Evolutionary conservation across 1,284 basidiomycete genomes (phyloP), one percentile per base, ranked within the genome.

Genomic region (Cutaneotrichosporon sp.): DNA sequence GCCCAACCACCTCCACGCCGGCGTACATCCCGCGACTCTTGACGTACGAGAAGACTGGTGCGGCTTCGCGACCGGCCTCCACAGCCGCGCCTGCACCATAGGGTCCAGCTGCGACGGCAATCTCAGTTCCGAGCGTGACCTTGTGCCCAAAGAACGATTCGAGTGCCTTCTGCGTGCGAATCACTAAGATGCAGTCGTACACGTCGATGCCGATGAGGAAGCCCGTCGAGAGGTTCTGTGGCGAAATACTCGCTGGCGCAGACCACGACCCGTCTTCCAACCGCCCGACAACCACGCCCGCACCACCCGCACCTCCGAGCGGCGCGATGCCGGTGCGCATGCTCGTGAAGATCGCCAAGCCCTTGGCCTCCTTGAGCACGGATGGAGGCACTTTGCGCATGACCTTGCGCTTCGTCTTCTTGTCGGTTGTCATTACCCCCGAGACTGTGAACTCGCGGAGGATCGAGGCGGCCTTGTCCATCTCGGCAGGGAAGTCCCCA

Each of bases 391-490:
- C 84, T 73, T 85, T 85, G 50, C 82, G 78, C 13, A 83, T 69
- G 8, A 84, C 80, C 59, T 82, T 82, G 55, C 68, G 67, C 46
- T 77, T 77, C 55, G 79, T 79, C 66, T 79, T 78, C 60, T 77
- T 75, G 38, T 69, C 73, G 46, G 73, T 67, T 14, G 69, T 73
- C 13, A 71, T 73, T 32, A 76, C 65, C 1, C 78, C 78, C 18
- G 79, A 76, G 31, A 78, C 77, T 77, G 81, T 82, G 65, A 83
- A 83, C 2, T 76, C 71, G 26, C 78, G 68, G 30, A 85, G 71
- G 50, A 86, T 85, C 56, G 83, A 73, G 30, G 82, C 81, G 47
- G 79, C 81, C 72, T 86, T 85, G 26, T 82, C 81, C 65, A 85
- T 80, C 69, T 85, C 83, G 40, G 79, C 73, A 0, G 70, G 73